Percentiles rank a stretch among this genome's conserved stretches.
Evolutionary conservation across 2,329 filamentous ascomycete species (phyloP).

Genomic region (Shiraia bambusicola): DNA sequence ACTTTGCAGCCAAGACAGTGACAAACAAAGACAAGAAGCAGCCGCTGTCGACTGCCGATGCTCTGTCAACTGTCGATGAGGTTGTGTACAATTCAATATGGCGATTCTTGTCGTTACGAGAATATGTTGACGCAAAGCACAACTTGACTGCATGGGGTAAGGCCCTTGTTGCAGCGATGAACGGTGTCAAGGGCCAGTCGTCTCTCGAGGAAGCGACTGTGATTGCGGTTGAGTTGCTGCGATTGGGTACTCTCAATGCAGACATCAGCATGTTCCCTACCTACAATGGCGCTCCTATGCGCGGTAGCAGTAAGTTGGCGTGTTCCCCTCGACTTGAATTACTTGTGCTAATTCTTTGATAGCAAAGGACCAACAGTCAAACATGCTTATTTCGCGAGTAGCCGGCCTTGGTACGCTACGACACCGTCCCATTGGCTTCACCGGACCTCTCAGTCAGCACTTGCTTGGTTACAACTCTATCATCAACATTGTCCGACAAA

Average conservation of each 20-base stretch:
- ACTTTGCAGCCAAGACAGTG: conserved; percentile 70
- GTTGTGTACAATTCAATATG: conserved; percentile 76
- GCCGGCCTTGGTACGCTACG: conserved; percentile 79
- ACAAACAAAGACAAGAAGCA: conserved; percentile 52
- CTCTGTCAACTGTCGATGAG: conserved; percentile 66
- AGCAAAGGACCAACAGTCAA: conserved; percentile 74
- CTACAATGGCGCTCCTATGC: conserved; percentile 60
- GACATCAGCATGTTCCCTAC: conserved; percentile 60
- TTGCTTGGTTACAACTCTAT: conserved; percentile 84
- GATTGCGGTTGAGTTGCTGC: conserved; percentile 81
- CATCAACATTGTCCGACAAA: conserved; percentile 74
- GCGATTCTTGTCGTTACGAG: conserved; percentile 86
- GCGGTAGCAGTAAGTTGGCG: conserved; percentile 48
- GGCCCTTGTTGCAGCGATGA: conserved; percentile 70
- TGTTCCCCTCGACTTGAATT: not conserved
- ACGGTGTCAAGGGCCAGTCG: conserved; percentile 58
- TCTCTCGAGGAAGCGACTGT: conserved; percentile 76
- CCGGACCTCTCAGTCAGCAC: conserved; percentile 88
- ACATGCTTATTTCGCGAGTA: conserved; percentile 81
- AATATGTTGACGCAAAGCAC: conserved; percentile 78
- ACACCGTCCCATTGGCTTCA: conserved; percentile 87
- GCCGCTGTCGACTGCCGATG: conserved; percentile 22
- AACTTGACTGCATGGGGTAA: conserved; percentile 78
- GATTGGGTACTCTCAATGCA: conserved; percentile 74
- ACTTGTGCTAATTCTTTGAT: conserved; percentile 22